Evolutionary conservation across 345 rosid species (phyloP).

Genomic region (Hypericum perforatum): DNA sequence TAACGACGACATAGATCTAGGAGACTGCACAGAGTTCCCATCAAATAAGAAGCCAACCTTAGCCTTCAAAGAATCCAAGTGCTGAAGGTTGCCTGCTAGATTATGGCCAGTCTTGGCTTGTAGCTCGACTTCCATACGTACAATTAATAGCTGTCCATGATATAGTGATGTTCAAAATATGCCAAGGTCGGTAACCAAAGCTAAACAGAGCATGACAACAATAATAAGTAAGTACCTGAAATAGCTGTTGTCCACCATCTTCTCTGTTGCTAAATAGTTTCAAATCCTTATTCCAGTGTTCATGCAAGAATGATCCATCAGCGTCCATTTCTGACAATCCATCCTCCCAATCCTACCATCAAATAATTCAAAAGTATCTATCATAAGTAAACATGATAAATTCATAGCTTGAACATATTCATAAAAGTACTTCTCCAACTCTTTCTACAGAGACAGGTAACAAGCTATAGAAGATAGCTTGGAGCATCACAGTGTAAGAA

Average conservation of each 20-base stretch:
- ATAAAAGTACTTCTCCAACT: neutral
- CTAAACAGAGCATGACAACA: neutral
- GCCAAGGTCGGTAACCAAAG: neutral
- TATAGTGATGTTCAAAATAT: slow-evolving; percentile 11
- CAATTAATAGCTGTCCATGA: slow-evolving; percentile 60
- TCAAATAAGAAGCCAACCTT: slow-evolving; percentile 52
- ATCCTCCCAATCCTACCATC: slow-evolving; percentile 83
- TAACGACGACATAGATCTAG: slow-evolving; percentile 35
- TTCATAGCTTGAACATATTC: neutral
- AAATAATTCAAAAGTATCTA: slow-evolving; percentile 1
- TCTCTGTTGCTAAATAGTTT: slow-evolving; percentile 61
- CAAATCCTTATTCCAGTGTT: slow-evolving; percentile 82
- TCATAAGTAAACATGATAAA: neutral
- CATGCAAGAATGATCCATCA: slow-evolving; percentile 86
- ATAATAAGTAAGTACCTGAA: slow-evolving; percentile 47
- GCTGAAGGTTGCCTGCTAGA: slow-evolving; percentile 30
- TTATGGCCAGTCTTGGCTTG: slow-evolving; percentile 47
- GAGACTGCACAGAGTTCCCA: slow-evolving; percentile 37
- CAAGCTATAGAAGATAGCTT: no score
- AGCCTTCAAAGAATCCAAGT: slow-evolving; percentile 46
- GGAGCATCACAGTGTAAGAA: no score
- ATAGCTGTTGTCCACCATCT: slow-evolving; percentile 80
- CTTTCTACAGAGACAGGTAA: no score
- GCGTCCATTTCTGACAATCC: slow-evolving; percentile 78
- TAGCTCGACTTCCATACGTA: slow-evolving; percentile 84